Evolutionary conservation across 306 rosid genomes (phyloP), one percentile per base, ranked within the genome.

Genomic region (Glycyrrhiza uralensis): DNA sequence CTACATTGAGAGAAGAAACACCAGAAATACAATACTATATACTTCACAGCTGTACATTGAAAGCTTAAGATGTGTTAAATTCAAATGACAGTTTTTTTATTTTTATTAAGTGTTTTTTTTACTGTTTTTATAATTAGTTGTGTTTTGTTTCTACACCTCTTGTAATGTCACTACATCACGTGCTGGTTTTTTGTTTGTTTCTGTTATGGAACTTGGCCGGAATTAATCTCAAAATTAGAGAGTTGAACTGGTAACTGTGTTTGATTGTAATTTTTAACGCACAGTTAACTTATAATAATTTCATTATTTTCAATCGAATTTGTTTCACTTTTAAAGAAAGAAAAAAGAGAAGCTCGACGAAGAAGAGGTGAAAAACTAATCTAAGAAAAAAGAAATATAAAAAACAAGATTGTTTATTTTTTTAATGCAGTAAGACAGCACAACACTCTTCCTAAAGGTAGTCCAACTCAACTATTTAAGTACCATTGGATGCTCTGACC

Each of bases 401-500:
- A n/a, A n/a, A n/a, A n/a, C n/a, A n/a, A n/a, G n/a, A n/a, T n/a
- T n/a, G n/a, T n/a, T n/a, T n/a, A n/a, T n/a, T n/a, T n/a, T n/a
- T n/a, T n/a, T n/a, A n/a, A n/a, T n/a, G n/a, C n/a, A n/a, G n/a
- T n/a, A n/a, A n/a, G n/a, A n/a, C n/a, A n/a, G n/a, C n/a, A n/a
- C n/a, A n/a, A n/a, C n/a, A n/a, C n/a, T n/a, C n/a, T n/a, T n/a
- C n/a, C n/a, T n/a, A n/a, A n/a, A n/a, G n/a, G n/a, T n/a, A n/a
- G n/a, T n/a, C n/a, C n/a, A n/a, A n/a, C n/a, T n/a, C n/a, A n/a
- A n/a, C n/a, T n/a, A n/a, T n/a, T n/a, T n/a, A n/a, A n/a, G n/a
- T n/a, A n/a, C n/a, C n/a, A n/a, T n/a, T n/a, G 88, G 89, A 83
- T 87, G 23, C 89, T 79, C 82, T 85, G 87, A 82, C 85, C 54